Conservation (phyloP, 2,329 filamentous ascomycete genomes). For the Pestalotiopsis sp. region DNA sequence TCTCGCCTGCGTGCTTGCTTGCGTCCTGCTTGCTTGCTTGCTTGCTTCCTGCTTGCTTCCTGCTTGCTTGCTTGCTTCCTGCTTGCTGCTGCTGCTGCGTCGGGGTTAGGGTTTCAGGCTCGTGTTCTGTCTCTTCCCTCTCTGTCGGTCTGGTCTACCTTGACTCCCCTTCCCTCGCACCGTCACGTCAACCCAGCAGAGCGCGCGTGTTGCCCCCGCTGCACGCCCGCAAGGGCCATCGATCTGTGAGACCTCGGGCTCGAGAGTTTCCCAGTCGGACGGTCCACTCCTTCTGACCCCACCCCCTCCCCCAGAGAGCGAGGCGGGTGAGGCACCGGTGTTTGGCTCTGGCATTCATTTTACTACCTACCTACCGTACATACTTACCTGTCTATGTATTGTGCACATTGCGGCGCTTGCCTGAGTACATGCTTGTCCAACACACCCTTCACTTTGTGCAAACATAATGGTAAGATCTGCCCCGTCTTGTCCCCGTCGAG, state of each 20-base stretch:
- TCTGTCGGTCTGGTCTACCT: constrained; percentile 3
- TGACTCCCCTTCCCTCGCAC: constrained; percentile 9
- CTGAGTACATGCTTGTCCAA: constrained; percentile 35
- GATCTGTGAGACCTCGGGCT: constrained; percentile 13
- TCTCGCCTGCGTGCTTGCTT: not conserved
- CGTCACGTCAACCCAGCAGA: not conserved
- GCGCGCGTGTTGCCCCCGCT: not conserved
- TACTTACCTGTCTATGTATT: constrained; percentile 23
- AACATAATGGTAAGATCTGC: constrained; percentile 38
- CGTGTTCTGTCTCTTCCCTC: not conserved
- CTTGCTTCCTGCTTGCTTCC: not conserved
- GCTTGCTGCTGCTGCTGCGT: not conserved
- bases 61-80: not conserved
- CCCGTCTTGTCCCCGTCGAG: constrained; percentile 22
- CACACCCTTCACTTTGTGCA: constrained; percentile 33
- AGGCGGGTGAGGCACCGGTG: constrained; percentile 32
- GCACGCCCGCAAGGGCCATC: constrained; percentile 12
- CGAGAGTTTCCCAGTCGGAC: constrained; percentile 9
- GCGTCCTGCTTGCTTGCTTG: not conserved
- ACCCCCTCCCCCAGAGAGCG: constrained; percentile 29
- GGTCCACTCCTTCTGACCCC: constrained; percentile 23
- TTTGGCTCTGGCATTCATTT: constrained; percentile 10
- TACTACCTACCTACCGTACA: not conserved
- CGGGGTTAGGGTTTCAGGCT: not conserved
- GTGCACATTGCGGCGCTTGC: constrained; percentile 24